Evolutionary conservation across 345 rosid species (phyloP).

Genomic region (Arabis hirsuta): DNA sequence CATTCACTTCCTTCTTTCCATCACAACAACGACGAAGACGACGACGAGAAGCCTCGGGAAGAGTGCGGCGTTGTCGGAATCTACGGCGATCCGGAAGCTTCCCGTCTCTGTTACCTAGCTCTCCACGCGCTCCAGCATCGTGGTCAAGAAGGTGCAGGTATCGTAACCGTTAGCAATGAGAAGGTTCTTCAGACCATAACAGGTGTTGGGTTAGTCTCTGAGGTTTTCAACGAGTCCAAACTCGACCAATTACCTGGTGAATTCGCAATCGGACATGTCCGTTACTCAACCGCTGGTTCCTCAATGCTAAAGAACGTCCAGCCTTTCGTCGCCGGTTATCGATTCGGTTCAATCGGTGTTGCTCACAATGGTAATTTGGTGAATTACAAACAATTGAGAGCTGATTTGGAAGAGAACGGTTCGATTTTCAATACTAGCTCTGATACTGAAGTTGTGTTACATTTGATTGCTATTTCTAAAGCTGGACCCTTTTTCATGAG

Average conservation of each 20-base stretch:
- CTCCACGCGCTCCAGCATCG: conserved; percentile 97
- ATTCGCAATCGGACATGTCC: conserved; percentile 87
- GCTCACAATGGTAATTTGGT: conserved; percentile 96
- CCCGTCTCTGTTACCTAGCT: conserved; percentile 88
- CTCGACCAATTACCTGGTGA: conserved; percentile 88
- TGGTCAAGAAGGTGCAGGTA: conserved; percentile 99
- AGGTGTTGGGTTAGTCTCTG: conserved; percentile 94
- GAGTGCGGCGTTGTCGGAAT: conserved; percentile 99
- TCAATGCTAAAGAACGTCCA: conserved; percentile 97
- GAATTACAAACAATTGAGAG: conserved; percentile 69
- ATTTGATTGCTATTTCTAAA: conserved; percentile 89
- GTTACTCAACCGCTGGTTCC: conserved; percentile 93
- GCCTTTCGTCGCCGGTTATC: conserved; percentile 94
- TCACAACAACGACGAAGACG: conserved; percentile 23
- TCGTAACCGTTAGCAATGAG: conserved; percentile 68
- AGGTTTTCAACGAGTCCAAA: conserved; percentile 84
- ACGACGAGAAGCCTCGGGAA: conserved; percentile 85
- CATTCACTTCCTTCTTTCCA: conserved; percentile 28
- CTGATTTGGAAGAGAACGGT: conserved; percentile 77
- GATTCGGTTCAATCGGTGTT: conserved; percentile 90
- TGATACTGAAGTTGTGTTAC: conserved; percentile 98
- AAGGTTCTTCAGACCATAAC: conserved; percentile 82
- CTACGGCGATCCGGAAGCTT: conserved; percentile 89
- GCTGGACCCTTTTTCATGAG: conserved; percentile 86
- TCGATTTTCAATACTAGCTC: conserved; percentile 91